phyloP scores from a whole-genome alignment of 2,329 filamentous ascomycete genomes.

The Diaporthe citriasiana region DNA sequence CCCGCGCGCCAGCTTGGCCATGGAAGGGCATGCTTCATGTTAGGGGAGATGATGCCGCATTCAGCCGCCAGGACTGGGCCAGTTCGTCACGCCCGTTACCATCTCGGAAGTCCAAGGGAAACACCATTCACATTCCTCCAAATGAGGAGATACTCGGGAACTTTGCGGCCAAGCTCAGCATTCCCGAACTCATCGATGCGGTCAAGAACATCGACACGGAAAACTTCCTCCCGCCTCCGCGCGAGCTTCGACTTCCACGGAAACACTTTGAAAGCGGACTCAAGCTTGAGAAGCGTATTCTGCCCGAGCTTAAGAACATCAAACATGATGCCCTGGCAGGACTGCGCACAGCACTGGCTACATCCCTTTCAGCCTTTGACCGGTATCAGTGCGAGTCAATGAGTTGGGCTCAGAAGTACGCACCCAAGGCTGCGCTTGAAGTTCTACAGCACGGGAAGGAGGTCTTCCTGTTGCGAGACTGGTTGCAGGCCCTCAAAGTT shows the following conservation, averaged over 20 bases:
- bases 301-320: slow-evolving; percentile 59
- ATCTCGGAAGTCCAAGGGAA: slow-evolving; percentile 65
- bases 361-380: slow-evolving; percentile 83
- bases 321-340: slow-evolving; percentile 71
- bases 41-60: slow-evolving; percentile 57
- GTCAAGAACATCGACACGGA: slow-evolving; percentile 55
- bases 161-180: slow-evolving; percentile 56
- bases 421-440: slow-evolving; percentile 76
- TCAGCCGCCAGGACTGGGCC: not conserved
- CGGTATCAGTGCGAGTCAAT: slow-evolving; percentile 79
- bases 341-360: slow-evolving; percentile 72
- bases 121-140: slow-evolving; percentile 55
- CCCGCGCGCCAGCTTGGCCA: slow-evolving; percentile 80
- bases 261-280: slow-evolving; percentile 71
- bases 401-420: slow-evolving; percentile 88
- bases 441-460: slow-evolving; percentile 84
- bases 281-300: slow-evolving; percentile 65
- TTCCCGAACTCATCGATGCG: slow-evolving; percentile 51
- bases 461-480: slow-evolving; percentile 79
- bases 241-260: slow-evolving; percentile 66
- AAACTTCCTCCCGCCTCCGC: slow-evolving; percentile 60
- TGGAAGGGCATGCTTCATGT: slow-evolving; percentile 75
- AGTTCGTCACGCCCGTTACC: slow-evolving; percentile 8
- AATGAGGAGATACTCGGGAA: slow-evolving; percentile 60
- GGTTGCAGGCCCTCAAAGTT: slow-evolving; percentile 83